Conservation (phyloP, 129 eudicot genomes). For the Oenanthe sinensis region DNA sequence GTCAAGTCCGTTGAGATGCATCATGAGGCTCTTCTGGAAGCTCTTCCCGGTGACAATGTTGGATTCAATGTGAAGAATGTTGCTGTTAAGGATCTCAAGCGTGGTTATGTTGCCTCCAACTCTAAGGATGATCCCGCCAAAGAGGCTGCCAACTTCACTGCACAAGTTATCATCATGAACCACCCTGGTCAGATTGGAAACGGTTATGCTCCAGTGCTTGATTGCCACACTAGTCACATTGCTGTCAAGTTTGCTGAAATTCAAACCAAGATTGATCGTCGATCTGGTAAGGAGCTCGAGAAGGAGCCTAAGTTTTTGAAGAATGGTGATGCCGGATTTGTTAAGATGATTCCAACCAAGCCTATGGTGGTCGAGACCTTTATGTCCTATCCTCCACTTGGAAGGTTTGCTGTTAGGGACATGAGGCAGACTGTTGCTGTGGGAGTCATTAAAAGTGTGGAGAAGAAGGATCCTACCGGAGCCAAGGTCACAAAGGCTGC, state of each 20-base stretch:
- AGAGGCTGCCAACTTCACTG: conserved; percentile 35
- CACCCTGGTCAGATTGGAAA: conserved; percentile 47
- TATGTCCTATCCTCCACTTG: conserved; percentile 44
- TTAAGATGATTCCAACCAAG: conserved; percentile 48
- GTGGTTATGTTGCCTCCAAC: conserved; percentile 40
- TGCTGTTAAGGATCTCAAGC: conserved; percentile 43
- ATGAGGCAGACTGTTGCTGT: conserved; percentile 63
- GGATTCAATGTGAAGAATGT: conserved; percentile 47
- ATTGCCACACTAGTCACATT: conserved; percentile 37
- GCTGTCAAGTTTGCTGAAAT: conserved; percentile 44
- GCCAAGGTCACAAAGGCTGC: conserved; percentile 57
- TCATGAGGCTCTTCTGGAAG: conserved; percentile 39
- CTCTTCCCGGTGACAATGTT: conserved; percentile 38
- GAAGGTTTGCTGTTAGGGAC: conserved; percentile 50
- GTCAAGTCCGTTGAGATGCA: conserved; percentile 54
- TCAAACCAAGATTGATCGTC: conserved; percentile 34
- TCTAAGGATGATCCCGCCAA: conserved; percentile 42
- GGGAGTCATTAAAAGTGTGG: conserved; percentile 42
- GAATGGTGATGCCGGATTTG: conserved; percentile 46
- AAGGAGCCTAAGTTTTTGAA: conserved; percentile 41
- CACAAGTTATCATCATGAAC: conserved; percentile 50
- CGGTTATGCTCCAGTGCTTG: conserved; percentile 42
- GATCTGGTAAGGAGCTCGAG: conserved; percentile 45
- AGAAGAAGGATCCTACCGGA: conserved; percentile 51
- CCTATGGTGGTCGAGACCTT: conserved; percentile 59